Conservation (phyloP, 305 asterid species). For the Ajuga reptans region DNA sequence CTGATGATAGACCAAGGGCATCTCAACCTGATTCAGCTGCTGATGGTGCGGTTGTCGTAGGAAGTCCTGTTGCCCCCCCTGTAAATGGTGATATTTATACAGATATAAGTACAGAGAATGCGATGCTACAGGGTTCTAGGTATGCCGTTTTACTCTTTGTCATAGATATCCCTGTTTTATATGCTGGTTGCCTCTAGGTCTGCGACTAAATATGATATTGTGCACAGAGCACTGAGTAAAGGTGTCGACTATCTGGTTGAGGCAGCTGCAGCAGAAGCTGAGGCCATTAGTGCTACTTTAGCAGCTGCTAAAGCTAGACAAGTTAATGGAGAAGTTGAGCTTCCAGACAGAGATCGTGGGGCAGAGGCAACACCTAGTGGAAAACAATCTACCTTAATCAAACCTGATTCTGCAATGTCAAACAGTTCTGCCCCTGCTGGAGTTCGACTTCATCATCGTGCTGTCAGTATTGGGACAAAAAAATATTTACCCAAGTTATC, state of each 20-base stretch:
- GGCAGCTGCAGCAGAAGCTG: conserved; percentile 97
- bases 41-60: conserved; percentile 85
- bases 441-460: conserved; percentile 93
- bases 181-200: conserved; percentile 10
- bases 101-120: conserved; percentile 86
- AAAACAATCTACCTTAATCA: conserved; percentile 63
- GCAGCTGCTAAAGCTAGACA: conserved; percentile 97
- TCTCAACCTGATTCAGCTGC: conserved; percentile 43
- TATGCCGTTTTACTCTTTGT: conserved; percentile 18
- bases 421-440: conserved; percentile 67
- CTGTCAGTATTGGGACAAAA: conserved; percentile 49
- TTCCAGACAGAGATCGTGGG: conserved; percentile 87
- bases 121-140: conserved; percentile 71
- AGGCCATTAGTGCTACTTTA: conserved; percentile 82
- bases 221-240: conserved; percentile 55
- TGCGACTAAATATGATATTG: conserved; percentile 22
- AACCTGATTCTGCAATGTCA: conserved; percentile 57
- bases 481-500: not conserved
- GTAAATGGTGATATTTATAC: conserved; percentile 73
- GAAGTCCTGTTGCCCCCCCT: conserved; percentile 79
- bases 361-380: conserved; percentile 95
- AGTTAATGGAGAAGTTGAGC: conserved; percentile 78
- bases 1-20: conserved; percentile 61
- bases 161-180: conserved; percentile 11
- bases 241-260: conserved; percentile 92